These are phyloP conservation scores for Ogataea methanolica DNA, from an alignment of 805 yeast species.

Conservation along the genomic window DNA sequence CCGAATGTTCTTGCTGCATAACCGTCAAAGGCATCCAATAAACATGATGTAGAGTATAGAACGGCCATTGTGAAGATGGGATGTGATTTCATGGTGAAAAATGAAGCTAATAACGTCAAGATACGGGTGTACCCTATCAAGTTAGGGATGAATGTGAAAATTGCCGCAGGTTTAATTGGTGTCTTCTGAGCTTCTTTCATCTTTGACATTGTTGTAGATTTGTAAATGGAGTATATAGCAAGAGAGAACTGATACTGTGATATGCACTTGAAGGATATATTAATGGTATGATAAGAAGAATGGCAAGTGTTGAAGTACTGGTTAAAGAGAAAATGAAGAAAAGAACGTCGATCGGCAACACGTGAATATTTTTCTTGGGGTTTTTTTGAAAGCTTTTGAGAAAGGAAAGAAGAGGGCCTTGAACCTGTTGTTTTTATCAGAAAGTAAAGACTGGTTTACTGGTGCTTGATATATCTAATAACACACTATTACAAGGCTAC, in stretches of 20 bases:
- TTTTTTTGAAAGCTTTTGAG: too few relatives aligned
- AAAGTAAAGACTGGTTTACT: too few relatives aligned
- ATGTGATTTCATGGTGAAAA: constrained; percentile 75
- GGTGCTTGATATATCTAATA: too few relatives aligned
- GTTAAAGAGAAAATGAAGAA: too few relatives aligned
- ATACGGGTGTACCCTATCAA: constrained; percentile 87
- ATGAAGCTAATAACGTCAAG: constrained; percentile 72
- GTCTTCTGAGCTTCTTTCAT: background rate
- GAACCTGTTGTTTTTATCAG: too few relatives aligned
- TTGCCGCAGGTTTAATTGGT: constrained; percentile 29
- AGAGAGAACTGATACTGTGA: background rate
- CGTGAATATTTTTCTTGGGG: too few relatives aligned
- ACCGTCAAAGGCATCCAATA: constrained; percentile 95
- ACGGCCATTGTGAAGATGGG: constrained; percentile 70
- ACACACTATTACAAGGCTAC: too few relatives aligned
- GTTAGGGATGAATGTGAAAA: constrained; percentile 83
- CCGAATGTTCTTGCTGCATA: constrained; percentile 84
- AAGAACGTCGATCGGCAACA: too few relatives aligned
- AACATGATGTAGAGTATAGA: constrained; percentile 81
- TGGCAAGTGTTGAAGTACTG: too few relatives aligned
- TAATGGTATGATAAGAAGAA: too few relatives aligned
- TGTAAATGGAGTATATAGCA: background rate
- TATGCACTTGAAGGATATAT: too few relatives aligned
- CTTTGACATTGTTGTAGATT: background rate
- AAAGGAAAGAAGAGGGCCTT: too few relatives aligned